Percentiles rank a stretch among this genome's conserved stretches.
Conservation (phyloP, 2,329 filamentous ascomycete species). For the Trichoderma semiorbis region DNA sequence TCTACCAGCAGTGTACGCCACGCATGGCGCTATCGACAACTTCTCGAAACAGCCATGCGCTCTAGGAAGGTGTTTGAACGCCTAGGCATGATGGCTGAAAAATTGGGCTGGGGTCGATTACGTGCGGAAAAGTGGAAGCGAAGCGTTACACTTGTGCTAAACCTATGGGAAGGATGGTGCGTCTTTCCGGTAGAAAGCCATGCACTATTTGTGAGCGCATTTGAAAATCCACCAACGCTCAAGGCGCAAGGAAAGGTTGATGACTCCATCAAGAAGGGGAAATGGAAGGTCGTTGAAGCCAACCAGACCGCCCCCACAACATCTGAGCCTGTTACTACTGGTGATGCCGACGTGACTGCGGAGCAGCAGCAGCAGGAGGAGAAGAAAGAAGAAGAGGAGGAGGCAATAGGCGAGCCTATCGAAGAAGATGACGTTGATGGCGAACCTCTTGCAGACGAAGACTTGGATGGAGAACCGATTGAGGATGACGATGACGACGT, state of each 20-base stretch:
- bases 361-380: conserved; percentile 24
- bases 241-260: conserved; percentile 30
- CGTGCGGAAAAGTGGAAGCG: conserved; percentile 82
- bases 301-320: conserved; percentile 18
- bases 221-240: conserved; percentile 62
- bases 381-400: conserved; percentile 43
- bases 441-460: conserved; percentile 34
- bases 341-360: background rate
- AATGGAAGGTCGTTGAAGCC: conserved; percentile 51
- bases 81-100: conserved; percentile 70
- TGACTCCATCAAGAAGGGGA: conserved; percentile 29
- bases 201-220: conserved; percentile 65
- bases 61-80: conserved; percentile 68
- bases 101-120: conserved; percentile 73
- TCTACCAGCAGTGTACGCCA: conserved; percentile 76
- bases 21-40: conserved; percentile 79
- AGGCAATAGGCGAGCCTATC: conserved; percentile 39
- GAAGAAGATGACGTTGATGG: conserved; percentile 50
- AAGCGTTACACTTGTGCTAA: conserved; percentile 65
- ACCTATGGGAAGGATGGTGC: conserved; percentile 69
- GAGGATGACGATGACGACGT: conserved; percentile 31
- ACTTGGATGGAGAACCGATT: conserved; percentile 31
- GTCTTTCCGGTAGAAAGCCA: conserved; percentile 73
- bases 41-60: conserved; percentile 72
- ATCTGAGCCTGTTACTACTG: conserved; percentile 2